These are phyloP conservation scores for Ilyonectria robusta DNA, from an alignment of 2,329 filamentous ascomycete genomes.

Conservation along the genomic window DNA sequence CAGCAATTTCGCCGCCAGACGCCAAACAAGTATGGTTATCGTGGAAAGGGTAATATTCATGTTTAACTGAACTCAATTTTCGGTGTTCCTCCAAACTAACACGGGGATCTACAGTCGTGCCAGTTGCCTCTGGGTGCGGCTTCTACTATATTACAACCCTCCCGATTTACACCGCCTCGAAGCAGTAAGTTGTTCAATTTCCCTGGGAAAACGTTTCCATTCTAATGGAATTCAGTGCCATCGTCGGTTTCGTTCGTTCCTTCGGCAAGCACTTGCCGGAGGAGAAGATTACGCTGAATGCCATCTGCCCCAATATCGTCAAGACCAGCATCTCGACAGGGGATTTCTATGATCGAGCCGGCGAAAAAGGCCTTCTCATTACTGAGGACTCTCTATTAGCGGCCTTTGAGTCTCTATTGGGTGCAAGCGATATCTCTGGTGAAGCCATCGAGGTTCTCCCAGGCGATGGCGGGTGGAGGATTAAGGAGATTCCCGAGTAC, in stretches of 20 bases:
- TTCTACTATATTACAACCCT: constrained; percentile 16
- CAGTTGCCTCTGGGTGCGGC: constrained; percentile 8
- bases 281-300: constrained; percentile 17
- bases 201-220: too few species aligned
- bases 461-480: constrained; percentile 10
- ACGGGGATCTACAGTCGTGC: not conserved
- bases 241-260: constrained; percentile 17
- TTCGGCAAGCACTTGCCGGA: constrained; percentile 17
- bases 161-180: constrained; percentile 13
- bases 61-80: not conserved
- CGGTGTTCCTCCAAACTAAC: not conserved
- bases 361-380: constrained; percentile 7
- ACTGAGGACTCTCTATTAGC: not conserved
- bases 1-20: constrained; percentile 16
- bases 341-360: constrained; percentile 15
- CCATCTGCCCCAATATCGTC: constrained; percentile 20
- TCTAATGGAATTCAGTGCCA: not conserved
- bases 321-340: constrained; percentile 14
- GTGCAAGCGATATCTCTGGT: not conserved
- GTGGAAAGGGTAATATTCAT: constrained; percentile 3
- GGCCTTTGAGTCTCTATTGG: constrained; percentile 9
- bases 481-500: constrained; percentile 11
- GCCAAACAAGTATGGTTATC: constrained; percentile 8
- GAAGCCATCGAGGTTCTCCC: constrained; percentile 20
- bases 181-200: constrained; percentile 8